Conservation (phyloP, 2,329 filamentous ascomycete species). For the Verticillium nubilum region DNA sequence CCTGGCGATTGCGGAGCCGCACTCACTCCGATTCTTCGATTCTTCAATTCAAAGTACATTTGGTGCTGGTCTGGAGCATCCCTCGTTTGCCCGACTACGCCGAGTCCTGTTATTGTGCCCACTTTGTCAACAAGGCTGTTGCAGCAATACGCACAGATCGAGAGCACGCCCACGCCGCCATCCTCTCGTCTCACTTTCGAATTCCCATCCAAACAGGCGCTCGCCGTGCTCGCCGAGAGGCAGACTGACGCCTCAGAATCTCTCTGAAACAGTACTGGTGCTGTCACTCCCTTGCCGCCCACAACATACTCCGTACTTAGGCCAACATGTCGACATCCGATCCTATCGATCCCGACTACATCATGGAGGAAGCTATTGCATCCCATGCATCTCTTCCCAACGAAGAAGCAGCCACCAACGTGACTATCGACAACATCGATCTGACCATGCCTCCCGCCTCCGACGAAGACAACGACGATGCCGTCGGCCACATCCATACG, state of each 20-base stretch:
- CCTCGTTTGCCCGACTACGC: neutral
- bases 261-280: neutral
- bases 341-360: neutral
- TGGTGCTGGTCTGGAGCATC: neutral
- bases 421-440: slow-evolving; percentile 26
- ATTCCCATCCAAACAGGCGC: neutral
- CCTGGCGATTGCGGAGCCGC: neutral
- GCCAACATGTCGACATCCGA: neutral
- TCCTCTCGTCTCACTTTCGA: neutral
- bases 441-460: slow-evolving; percentile 30
- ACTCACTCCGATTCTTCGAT: neutral
- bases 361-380: slow-evolving; percentile 26
- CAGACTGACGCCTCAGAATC: neutral
- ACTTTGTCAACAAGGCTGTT: neutral
- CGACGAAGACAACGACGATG: slow-evolving; percentile 27
- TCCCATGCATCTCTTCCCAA: slow-evolving; percentile 16
- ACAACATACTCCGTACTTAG: neutral
- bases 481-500: slow-evolving; percentile 38
- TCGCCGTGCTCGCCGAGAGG: neutral
- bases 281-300: neutral
- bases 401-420: slow-evolving; percentile 27
- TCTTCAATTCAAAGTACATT: neutral
- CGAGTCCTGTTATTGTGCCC: neutral
- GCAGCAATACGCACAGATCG: neutral
- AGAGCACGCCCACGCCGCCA: neutral